Base-by-base conservation (phyloP, 73 alveolate species). In the Effrenium voratum region DNA sequence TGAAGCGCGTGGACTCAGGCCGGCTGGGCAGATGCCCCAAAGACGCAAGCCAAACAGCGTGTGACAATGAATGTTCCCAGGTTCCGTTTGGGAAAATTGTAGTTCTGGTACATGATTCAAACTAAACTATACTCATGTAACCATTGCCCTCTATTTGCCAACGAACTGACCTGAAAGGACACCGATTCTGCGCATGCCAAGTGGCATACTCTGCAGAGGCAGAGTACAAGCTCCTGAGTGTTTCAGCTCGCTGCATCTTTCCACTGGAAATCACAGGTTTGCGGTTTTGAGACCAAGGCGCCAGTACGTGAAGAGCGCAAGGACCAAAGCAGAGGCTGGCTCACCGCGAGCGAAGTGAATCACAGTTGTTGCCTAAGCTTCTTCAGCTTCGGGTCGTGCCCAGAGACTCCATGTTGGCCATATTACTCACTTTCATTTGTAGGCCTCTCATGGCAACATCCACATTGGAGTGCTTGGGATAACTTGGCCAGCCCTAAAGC, bases 1-100 rank as follows among this genome's bases (percentile, higher is more conserved):
- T 90, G 87, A 90, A 90, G 50, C 97, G 97, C 15, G 97, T 90
- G 60, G 97, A 90, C 97, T 90, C 49, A n/a, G 94, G 8, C 8
- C n/a, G n/a, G n/a, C n/a, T n/a, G n/a, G n/a, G n/a, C n/a, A n/a
- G n/a, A n/a, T n/a, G n/a, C n/a, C n/a, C n/a, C n/a, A n/a, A n/a
- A n/a, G n/a, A n/a, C n/a, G n/a, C n/a, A n/a, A n/a, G n/a, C n/a
- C n/a, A n/a, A n/a, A n/a, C n/a, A n/a, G n/a, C n/a, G n/a, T n/a
- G n/a, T n/a, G n/a, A n/a, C n/a, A n/a, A n/a, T n/a, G n/a, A n/a
- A n/a, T n/a, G n/a, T n/a, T n/a, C n/a, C n/a, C n/a, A n/a, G n/a
- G n/a, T n/a, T n/a, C n/a, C n/a, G n/a, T n/a, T n/a, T n/a, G n/a
- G n/a, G n/a, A n/a, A n/a, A n/a, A n/a, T n/a, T n/a, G n/a, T n/a